Evolutionary conservation across 2,329 filamentous ascomycete species (phyloP), one percentile per base, ranked within the genome.

Genomic region (Botrytis fragariae): DNA sequence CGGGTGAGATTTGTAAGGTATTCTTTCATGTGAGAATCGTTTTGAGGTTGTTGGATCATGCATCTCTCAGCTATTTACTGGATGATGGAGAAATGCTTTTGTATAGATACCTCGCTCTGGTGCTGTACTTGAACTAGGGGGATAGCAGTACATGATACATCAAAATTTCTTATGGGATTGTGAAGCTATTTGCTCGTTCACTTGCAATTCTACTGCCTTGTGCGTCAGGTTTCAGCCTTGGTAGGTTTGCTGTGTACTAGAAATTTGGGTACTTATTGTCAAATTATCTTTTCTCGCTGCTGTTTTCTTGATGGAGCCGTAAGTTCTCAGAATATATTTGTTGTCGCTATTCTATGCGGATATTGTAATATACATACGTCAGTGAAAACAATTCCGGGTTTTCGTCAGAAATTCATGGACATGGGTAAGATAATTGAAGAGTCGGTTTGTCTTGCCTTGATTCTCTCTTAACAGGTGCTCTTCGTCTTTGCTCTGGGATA

Each of bases 221-320:
- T 16, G 6, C 18, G 51, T 3, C 12, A 29, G 14, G 29, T 8
- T 3, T 6, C 14, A 54, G n/a, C 5, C 5, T 29, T 1, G n/a
- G 3, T 2, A 9, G 14, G 12, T 29, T 29, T 12, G 3, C 16
- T 4, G 16, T 10, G 6, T 54, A 18, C 6, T n/a, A 7, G n/a
- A 18, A 7, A 18, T 18, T 54, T 29, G n/a, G 7, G 1, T 16
- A 5, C 29, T 29, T 18, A 18, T 18, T 29, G 14, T 54, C 14
- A 1, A 8, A 3, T 29, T 14, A 54, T 18, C 5, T 16, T 54
- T 18, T 9, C 6, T 18, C n/a, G n/a, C 51, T 25, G 14, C 18
- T 1, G 1, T 0, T n/a, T 16, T 2, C 4, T 25, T 5, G 10
- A n/a, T 25, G 45, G n/a, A 12, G 22, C 1, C 1, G 12, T 5